Evolutionary conservation across 257 asterid species (phyloP).

Genomic region (Gynochthodes officinalis): DNA sequence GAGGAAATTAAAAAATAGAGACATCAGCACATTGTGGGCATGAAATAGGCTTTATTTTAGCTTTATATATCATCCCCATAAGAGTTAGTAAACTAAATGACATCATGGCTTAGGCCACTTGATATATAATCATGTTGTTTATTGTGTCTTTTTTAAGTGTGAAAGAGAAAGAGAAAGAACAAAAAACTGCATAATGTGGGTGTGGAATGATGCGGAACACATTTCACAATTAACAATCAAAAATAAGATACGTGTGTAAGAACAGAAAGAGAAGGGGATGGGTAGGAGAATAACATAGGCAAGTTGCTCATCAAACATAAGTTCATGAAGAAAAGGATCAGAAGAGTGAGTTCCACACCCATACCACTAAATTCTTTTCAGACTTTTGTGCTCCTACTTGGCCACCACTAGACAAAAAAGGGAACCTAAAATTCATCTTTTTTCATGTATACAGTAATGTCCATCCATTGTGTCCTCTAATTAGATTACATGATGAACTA

Average conservation of each 20-base stretch:
- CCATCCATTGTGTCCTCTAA: neutral
- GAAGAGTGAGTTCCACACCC: constrained; percentile 27
- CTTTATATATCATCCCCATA: constrained; percentile 18
- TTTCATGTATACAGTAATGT: neutral
- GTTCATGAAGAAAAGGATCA: constrained; percentile 8
- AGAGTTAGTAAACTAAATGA: constrained; percentile 24
- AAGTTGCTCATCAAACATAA: constrained; percentile 11
- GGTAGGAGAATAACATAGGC: constrained; percentile 4
- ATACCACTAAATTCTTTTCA: constrained; percentile 18
- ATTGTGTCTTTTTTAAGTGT: constrained; percentile 3
- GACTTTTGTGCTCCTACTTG: constrained; percentile 28
- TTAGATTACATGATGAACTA: constrained; percentile 6
- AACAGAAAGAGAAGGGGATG: constrained; percentile 6
- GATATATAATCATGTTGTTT: no score
- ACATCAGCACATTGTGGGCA: constrained; percentile 25
- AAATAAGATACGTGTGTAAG: neutral
- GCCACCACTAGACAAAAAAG: constrained; percentile 24
- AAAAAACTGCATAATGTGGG: constrained; percentile 17
- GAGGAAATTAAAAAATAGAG: constrained; percentile 1
- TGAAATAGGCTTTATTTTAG: constrained; percentile 13
- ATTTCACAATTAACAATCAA: neutral
- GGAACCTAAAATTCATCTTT: constrained; percentile 3
- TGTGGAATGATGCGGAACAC: constrained; percentile 16
- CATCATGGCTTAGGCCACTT: constrained; percentile 45
- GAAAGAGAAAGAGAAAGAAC: neutral